Percentiles rank a stretch among this genome's conserved stretches.
phyloP scores from a whole-genome alignment of 2,329 filamentous ascomycete species.

The Fusarium concolor region DNA sequence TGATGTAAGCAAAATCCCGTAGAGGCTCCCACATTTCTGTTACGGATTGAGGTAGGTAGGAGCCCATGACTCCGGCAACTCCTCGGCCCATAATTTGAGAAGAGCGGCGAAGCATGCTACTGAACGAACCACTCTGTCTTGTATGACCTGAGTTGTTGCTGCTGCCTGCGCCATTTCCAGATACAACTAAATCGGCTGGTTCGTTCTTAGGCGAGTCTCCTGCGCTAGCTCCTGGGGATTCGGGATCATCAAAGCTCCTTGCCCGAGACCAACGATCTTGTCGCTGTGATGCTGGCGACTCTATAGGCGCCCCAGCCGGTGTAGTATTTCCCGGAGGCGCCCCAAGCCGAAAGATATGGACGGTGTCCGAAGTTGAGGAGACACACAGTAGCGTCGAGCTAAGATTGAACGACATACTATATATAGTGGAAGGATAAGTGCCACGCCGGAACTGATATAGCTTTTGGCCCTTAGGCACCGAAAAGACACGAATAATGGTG shows the following conservation, averaged over 20 bases:
- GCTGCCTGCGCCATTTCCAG: conserved; percentile 43
- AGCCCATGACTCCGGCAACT: conserved; percentile 88
- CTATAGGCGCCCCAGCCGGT: conserved; percentile 52
- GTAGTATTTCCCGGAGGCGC: conserved; percentile 57
- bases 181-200: conserved; percentile 53
- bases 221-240: conserved; percentile 57
- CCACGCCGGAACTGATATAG: conserved; percentile 96
- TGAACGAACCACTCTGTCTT: conserved; percentile 79
- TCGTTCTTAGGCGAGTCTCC: conserved; percentile 67
- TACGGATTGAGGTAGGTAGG: conserved; percentile 91
- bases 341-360: conserved; percentile 91
- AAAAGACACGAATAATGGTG: conserved; percentile 96
- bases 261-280: conserved; percentile 66
- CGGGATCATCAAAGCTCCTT: conserved; percentile 62
- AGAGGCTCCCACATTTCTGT: conserved; percentile 98
- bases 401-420: conserved; percentile 98
- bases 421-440: conserved; percentile 95
- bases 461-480: conserved; percentile 89
- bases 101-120: conserved; percentile 91
- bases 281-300: conserved; percentile 56
- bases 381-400: conserved; percentile 94
- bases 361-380: conserved; percentile 94
- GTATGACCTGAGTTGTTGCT: conserved; percentile 51
- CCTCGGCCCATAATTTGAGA: conserved; percentile 93
- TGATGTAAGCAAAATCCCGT: conserved; percentile 96